Percentiles rank a stretch among this genome's conserved stretches.
Evolutionary conservation across 2,329 filamentous ascomycete genomes (phyloP).

Genomic region (Colletotrichum simmondsii): DNA sequence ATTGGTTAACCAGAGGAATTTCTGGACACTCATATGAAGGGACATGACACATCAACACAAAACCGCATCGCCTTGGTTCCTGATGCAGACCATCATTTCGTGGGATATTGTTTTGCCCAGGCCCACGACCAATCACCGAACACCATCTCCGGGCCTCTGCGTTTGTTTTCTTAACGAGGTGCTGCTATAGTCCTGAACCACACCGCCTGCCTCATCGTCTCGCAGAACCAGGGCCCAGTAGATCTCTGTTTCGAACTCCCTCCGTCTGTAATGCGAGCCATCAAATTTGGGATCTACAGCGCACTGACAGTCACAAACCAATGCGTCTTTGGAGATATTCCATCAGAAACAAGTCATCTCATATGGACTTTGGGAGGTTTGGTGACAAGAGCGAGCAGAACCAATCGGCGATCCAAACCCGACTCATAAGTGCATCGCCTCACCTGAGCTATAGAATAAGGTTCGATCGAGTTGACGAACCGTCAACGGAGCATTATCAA

Average conservation of each 20-base stretch:
- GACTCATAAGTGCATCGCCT: background rate
- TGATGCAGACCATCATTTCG: slow-evolving; percentile 32
- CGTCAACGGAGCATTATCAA: background rate
- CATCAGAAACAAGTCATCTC: background rate
- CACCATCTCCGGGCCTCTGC: background rate
- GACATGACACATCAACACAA: background rate
- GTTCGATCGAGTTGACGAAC: background rate
- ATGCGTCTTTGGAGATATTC: background rate
- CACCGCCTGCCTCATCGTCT: slow-evolving; percentile 14
- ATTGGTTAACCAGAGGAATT: background rate
- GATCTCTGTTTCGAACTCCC: slow-evolving; percentile 12
- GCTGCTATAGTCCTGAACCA: slow-evolving; percentile 6
- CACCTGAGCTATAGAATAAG: slow-evolving; percentile 1
- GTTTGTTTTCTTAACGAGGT: slow-evolving; percentile 24
- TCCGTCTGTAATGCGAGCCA: slow-evolving; percentile 9
- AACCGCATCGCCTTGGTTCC: slow-evolving; percentile 7
- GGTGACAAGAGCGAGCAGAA: no score
- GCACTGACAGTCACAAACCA: background rate
- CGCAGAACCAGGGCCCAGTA: background rate
- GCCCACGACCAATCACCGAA: slow-evolving; percentile 12
- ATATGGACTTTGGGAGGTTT: background rate
- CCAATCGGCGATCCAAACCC: background rate
- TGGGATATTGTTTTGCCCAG: slow-evolving; percentile 27
- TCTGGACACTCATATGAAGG: slow-evolving; percentile 12
- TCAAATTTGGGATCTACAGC: slow-evolving; percentile 1